Conservation (phyloP, 1,139 yeast species). For the Suhomyces yuchorum region DNA sequence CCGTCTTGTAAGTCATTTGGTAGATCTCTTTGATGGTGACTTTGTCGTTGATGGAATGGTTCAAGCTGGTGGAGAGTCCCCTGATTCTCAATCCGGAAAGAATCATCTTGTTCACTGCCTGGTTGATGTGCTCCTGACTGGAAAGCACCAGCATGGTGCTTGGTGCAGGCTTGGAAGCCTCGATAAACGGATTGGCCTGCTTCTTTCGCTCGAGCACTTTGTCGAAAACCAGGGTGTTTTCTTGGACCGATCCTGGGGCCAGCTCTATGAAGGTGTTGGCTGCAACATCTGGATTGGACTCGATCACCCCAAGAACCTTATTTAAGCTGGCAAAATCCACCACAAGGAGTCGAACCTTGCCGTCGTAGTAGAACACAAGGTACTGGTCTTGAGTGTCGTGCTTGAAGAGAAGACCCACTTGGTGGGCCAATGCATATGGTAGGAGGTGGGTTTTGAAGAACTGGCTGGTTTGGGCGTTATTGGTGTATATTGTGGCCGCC, state of each 20-base stretch:
- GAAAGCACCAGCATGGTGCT: conserved; percentile 24
- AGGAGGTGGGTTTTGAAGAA: conserved; percentile 31
- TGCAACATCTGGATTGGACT: neutral
- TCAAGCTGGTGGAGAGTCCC: conserved; percentile 36
- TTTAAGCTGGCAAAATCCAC: conserved; percentile 18
- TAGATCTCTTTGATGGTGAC: conserved; percentile 44
- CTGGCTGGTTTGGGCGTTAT: conserved; percentile 21
- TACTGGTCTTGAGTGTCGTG: conserved; percentile 8
- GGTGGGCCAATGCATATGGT: conserved; percentile 13
- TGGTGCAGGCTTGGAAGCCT: conserved; percentile 12
- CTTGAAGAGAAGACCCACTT: conserved; percentile 19
- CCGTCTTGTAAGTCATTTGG: conserved; percentile 45
- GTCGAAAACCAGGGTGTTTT: conserved; percentile 33
- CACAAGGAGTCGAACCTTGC: conserved; percentile 13
- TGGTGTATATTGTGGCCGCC: conserved; percentile 33
- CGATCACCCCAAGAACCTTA: conserved; percentile 9
- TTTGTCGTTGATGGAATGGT: conserved; percentile 32
- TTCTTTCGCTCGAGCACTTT: conserved; percentile 37
- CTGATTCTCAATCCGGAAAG: conserved; percentile 47
- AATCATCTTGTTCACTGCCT: conserved; percentile 38
- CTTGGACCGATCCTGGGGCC: conserved; percentile 4
- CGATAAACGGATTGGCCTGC: conserved; percentile 19
- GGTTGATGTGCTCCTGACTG: conserved; percentile 36
- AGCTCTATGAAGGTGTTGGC: conserved; percentile 11
- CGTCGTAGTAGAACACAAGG: conserved; percentile 16